A percentile compares a stretch with the other conserved stretches of the same genome.
Conservation (phyloP, 1,284 basidiomycete species). For the Anthracocystis panici-leucophaei region DNA sequence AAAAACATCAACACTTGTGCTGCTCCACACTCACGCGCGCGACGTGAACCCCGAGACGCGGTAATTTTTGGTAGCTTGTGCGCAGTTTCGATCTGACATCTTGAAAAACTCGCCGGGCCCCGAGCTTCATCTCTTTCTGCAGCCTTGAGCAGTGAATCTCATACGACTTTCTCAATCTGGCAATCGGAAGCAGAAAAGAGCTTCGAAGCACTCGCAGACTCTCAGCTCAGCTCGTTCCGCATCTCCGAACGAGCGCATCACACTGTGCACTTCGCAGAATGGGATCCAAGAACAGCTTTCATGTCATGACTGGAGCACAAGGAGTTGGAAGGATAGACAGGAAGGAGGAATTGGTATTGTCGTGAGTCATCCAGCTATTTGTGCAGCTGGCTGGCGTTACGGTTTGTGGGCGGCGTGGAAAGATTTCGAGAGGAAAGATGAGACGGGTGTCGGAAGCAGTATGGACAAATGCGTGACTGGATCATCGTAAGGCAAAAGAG, state of each 20-base stretch:
- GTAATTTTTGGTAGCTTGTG: neutral
- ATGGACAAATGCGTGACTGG: constrained; percentile 22
- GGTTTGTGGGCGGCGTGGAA: constrained; percentile 5
- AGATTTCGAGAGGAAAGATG: neutral
- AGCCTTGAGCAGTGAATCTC: too few species aligned
- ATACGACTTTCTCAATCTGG: neutral
- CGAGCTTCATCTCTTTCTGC: too few species aligned
- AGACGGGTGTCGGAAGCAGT: constrained; percentile 17
- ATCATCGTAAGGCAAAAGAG: constrained; percentile 9
- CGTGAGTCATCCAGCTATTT: constrained; percentile 18
- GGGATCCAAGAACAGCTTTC: neutral
- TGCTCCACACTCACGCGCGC: constrained; percentile 10
- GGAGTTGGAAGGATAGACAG: neutral
- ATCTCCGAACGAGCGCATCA: neutral
- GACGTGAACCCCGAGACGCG: constrained; percentile 24
- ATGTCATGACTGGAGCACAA: constrained; percentile 8
- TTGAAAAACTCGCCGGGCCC: neutral
- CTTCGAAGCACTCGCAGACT: too few species aligned
- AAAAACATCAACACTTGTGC: constrained; percentile 11
- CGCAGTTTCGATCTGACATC: neutral
- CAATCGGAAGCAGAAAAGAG: too few species aligned
- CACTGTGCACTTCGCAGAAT: neutral
- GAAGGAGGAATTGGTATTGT: constrained; percentile 18
- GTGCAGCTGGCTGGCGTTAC: constrained; percentile 16
- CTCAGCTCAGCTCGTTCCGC: too few species aligned